Evolutionary conservation across 129 eudicot species (phyloP), one percentile per base, ranked within the genome.

Genomic region (Flaveria sonorensis): DNA sequence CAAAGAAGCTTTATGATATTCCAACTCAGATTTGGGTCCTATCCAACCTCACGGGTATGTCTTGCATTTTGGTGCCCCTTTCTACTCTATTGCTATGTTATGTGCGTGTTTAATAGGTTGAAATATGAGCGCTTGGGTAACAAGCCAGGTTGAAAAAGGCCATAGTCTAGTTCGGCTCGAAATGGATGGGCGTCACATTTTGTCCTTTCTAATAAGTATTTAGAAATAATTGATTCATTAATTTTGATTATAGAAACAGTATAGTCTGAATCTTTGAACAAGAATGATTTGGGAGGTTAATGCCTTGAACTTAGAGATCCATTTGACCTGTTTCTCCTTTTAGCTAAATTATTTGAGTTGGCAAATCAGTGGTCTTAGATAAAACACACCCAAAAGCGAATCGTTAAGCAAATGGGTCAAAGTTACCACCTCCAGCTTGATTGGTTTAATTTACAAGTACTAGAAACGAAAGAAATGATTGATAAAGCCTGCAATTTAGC

Each of bases 11-110:
- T 21, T 83, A 83, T 73, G 98, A 94, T 81, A 77, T 94, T 63
- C 98, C 98, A 62, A 94, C 98, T 77, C 98, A 91, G 84, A 91
- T 84, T 43, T 94, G 98, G 98, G 98, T 94, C 23, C 83, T 94
- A 71, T 82, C 98, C 39, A 86, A 87, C 79, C 71, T 94, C 76
- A 81, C 97, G 12, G 89, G 98, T 89, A 85, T 48, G 42, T 71
- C 14, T 62, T 26, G 20, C 71, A 79, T 46, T 79, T 71, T 19
- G 72, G 36, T 70, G 3, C 24, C 28, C 26, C 51, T 9, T 5
- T n/a, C 55, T 11, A 7, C 28, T 20, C 19, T 21, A 13, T 65
- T 77, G 73, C 19, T 67, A 36, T 52, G 40, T 39, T 12, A 66
- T 77, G 19, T 66, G 30, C 52, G 45, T 51, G 18, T 56, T 51